These are phyloP conservation scores for Rhytidiadelphus loreus DNA, from an alignment of 225 moss, liverwort and hornwort species.

Conservation along the genomic window DNA sequence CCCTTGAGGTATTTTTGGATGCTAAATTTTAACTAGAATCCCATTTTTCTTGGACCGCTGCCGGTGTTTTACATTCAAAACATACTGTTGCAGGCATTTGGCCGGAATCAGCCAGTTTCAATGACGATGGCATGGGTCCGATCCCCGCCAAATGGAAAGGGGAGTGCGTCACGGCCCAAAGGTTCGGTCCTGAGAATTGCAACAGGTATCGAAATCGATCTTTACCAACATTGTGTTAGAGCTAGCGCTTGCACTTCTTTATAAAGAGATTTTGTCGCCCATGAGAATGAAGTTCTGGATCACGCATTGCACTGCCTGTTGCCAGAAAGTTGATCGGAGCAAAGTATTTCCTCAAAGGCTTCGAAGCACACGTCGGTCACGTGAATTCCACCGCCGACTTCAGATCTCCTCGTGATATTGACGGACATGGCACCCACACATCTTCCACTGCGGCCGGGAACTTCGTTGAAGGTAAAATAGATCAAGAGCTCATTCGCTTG, in stretches of 20 bases:
- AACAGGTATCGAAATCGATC: constrained; percentile 36
- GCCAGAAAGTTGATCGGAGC: constrained; percentile 76
- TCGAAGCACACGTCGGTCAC: constrained; percentile 40
- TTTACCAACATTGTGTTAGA: background rate
- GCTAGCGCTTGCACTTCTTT: background rate
- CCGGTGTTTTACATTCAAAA: background rate
- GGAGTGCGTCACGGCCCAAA: constrained; percentile 35
- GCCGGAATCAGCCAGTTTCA: constrained; percentile 68
- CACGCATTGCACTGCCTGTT: background rate
- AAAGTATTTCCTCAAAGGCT: constrained; percentile 55
- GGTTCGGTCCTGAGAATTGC: constrained; percentile 42
- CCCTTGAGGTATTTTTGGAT: background rate
- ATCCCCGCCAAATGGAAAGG: constrained; percentile 71
- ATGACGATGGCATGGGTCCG: constrained; percentile 40
- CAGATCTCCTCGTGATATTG: constrained; percentile 48
- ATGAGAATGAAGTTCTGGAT: background rate
- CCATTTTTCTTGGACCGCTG: background rate
- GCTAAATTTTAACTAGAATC: background rate
- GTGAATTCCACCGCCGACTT: constrained; percentile 37
- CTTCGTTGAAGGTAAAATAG: constrained; percentile 23
- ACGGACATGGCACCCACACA: constrained; percentile 91
- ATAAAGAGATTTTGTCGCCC: background rate
- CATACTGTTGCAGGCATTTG: constrained; percentile 31
- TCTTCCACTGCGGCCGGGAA: constrained; percentile 58
- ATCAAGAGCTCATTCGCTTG: background rate